Conservation (phyloP, 75 land plant genomes). For the Ceratopteris richardii region DNA sequence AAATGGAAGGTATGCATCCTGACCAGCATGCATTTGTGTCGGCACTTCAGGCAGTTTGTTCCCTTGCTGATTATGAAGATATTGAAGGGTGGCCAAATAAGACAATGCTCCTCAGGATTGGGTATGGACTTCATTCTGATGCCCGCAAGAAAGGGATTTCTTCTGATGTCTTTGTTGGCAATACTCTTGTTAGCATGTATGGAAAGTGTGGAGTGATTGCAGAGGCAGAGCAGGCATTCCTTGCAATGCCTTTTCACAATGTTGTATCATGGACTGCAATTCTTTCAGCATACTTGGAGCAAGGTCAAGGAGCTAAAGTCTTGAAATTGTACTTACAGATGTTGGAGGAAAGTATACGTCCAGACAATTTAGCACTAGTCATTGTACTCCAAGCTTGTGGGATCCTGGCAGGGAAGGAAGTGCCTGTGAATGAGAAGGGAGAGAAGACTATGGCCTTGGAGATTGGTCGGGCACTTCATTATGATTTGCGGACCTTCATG, state of each 20-base stretch:
- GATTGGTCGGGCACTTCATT: constrained; percentile 9
- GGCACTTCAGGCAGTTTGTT: constrained; percentile 35
- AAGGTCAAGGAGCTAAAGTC: constrained; percentile 40
- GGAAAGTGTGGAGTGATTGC: constrained; percentile 11
- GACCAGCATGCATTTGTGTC: constrained; percentile 22
- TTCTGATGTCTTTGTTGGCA: constrained; percentile 13
- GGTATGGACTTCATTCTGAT: constrained; percentile 2
- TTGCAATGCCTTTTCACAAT: constrained; percentile 9
- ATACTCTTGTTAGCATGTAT: constrained; percentile 10
- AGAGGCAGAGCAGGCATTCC: constrained; percentile 4
- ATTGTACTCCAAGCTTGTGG: constrained; percentile 40
- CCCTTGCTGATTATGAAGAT: constrained; percentile 1
- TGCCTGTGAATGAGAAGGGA: background rate
- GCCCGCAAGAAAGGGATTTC: constrained; percentile 3
- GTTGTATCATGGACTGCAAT: constrained; percentile 59
- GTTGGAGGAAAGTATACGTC: constrained; percentile 18
- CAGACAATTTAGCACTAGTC: constrained; percentile 41
- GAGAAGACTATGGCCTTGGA: background rate
- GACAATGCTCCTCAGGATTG: background rate
- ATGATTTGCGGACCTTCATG: constrained; percentile 1
- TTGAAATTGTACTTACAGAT: constrained; percentile 34
- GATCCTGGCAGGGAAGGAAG: constrained; percentile 1
- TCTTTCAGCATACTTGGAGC: constrained; percentile 44
- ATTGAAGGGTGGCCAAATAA: constrained; percentile 5
- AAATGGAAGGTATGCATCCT: constrained; percentile 18